Percentiles rank a stretch among this genome's conserved stretches.
Evolutionary conservation across 129 eudicot genomes (phyloP).

Genomic region (Apium graveolens): DNA sequence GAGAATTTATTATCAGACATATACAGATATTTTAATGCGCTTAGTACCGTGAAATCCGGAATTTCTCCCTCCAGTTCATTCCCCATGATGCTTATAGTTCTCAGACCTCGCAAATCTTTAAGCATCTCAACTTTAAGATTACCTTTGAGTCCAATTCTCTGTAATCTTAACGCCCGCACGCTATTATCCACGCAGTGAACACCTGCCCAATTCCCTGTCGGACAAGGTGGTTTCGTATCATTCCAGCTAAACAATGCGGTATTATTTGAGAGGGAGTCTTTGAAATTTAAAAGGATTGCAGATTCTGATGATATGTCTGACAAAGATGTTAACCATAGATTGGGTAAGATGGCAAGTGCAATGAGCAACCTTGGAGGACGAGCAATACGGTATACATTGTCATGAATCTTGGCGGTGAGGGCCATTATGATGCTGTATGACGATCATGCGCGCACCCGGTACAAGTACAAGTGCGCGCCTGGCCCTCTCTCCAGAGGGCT

Average conservation of each 20-base stretch:
- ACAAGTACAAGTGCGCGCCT: slow-evolving; percentile 55
- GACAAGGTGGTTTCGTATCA: background rate
- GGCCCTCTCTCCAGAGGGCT: slow-evolving; percentile 38
- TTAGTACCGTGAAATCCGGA: slow-evolving; percentile 35
- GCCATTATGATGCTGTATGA: slow-evolving; percentile 16
- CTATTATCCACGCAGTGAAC: background rate
- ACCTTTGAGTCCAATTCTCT: background rate
- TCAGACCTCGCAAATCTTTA: slow-evolving; percentile 24
- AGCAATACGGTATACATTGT: background rate
- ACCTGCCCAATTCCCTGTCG: background rate
- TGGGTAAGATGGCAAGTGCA: slow-evolving; percentile 11
- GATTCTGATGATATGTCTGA: slow-evolving; percentile 26
- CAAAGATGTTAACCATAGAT: background rate
- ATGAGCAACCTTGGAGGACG: slow-evolving; percentile 19
- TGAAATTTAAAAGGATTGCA: slow-evolving; percentile 46
- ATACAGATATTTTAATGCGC: slow-evolving; percentile 25
- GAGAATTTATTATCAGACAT: slow-evolving; percentile 53
- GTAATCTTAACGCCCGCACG: background rate
- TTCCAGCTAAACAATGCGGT: slow-evolving; percentile 43
- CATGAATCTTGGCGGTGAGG: background rate
- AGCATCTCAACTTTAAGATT: slow-evolving; percentile 40
- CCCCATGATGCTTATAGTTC: slow-evolving; percentile 43
- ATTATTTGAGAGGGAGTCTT: slow-evolving; percentile 31
- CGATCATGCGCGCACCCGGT: slow-evolving; percentile 42
- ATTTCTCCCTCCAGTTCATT: slow-evolving; percentile 52